Evolutionary conservation across 768 basidiomycete species (phyloP).

Genomic region (Trichaptum fuscoviolaceum): DNA sequence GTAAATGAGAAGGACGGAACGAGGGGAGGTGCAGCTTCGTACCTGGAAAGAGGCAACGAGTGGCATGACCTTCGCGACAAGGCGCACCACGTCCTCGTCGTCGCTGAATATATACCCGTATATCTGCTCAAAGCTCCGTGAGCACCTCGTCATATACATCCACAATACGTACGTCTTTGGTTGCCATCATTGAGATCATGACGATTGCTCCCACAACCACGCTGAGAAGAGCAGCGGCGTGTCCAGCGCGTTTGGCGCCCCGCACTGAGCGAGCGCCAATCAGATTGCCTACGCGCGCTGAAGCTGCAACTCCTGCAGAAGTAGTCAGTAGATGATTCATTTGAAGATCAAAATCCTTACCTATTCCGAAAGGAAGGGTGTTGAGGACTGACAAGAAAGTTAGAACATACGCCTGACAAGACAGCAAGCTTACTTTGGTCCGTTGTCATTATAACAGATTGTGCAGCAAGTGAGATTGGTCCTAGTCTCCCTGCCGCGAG

Average conservation of each 20-base stretch:
- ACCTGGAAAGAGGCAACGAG: conserved; percentile 53
- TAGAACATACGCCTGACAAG: neutral
- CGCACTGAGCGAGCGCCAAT: conserved; percentile 52
- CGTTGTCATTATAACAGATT: conserved; percentile 75
- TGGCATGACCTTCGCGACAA: conserved; percentile 48
- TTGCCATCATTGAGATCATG: conserved; percentile 52
- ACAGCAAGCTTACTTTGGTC: conserved; percentile 54
- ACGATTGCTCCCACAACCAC: conserved; percentile 52
- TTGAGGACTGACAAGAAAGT: conserved; percentile 45
- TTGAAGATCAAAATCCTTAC: conserved; percentile 18
- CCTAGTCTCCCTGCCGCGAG: conserved; percentile 71
- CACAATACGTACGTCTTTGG: conserved; percentile 45
- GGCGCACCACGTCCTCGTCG: conserved; percentile 44
- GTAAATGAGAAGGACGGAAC: neutral
- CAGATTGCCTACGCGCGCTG: conserved; percentile 67
- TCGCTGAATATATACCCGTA: conserved; percentile 69
- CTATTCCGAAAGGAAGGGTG: conserved; percentile 73
- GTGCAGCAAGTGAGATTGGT: conserved; percentile 61
- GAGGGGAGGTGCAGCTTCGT: conserved; percentile 6
- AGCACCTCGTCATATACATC: neutral
- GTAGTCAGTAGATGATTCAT: neutral
- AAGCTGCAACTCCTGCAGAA: conserved; percentile 55
- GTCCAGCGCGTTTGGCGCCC: conserved; percentile 53
- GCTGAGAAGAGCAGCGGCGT: conserved; percentile 60
- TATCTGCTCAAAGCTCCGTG: conserved; percentile 30